These are phyloP conservation scores for Balansia obtecta DNA, from an alignment of 2,329 filamentous ascomycete species.

Conservation along the genomic window DNA sequence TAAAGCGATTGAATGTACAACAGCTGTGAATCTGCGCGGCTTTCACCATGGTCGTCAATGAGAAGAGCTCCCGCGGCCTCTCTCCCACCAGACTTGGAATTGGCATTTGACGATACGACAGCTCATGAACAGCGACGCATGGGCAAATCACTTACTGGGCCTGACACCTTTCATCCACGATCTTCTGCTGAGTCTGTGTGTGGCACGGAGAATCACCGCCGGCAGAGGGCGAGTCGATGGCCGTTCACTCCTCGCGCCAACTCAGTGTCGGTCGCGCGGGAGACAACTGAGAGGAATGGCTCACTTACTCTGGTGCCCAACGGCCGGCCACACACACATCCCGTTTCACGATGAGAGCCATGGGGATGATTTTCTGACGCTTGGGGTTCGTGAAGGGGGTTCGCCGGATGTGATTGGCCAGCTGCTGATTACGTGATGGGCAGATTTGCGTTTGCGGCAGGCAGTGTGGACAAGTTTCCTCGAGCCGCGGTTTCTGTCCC, in stretches of 20 bases:
- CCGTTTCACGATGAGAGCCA: slow-evolving; percentile 3
- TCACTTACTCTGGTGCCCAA: slow-evolving; percentile 1
- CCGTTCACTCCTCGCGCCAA: background rate
- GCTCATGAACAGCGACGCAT: background rate
- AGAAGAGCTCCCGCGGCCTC: background rate
- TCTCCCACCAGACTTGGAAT: background rate
- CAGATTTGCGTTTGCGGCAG: background rate
- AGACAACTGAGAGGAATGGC: slow-evolving; percentile 1
- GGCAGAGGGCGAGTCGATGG: background rate
- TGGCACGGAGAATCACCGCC: background rate
- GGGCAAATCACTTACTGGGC: slow-evolving; percentile 2
- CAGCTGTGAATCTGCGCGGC: background rate
- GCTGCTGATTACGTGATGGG: slow-evolving; percentile 7
- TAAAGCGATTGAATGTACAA: background rate
- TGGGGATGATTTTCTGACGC: background rate
- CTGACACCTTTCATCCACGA: background rate
- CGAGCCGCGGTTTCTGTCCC: too few relatives aligned
- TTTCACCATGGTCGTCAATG: background rate
- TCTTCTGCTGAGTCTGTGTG: background rate
- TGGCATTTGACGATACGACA: background rate
- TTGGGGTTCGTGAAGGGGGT: background rate
- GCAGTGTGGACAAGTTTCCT: background rate
- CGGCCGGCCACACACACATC: background rate
- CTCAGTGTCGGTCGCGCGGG: background rate
- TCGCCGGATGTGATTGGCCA: slow-evolving; percentile 6